Conservation (phyloP, 2,329 filamentous ascomycete genomes). For the Coniochaeta pulveracea region DNA sequence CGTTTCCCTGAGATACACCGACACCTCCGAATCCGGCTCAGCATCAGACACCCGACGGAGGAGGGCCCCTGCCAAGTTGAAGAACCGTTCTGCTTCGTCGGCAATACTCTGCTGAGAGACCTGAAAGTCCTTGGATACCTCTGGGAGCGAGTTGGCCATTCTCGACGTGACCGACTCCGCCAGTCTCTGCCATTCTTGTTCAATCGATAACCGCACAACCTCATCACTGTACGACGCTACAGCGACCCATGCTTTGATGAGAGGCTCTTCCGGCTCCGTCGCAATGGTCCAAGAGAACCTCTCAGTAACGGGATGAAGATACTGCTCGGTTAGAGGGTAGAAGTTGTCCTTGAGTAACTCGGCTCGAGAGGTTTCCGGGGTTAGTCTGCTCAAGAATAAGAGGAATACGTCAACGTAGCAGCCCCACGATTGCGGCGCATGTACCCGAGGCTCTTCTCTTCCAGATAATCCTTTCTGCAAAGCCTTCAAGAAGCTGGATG, state of each 20-base stretch:
- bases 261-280: constrained; percentile 19
- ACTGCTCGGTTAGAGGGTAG: constrained; percentile 43
- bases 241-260: constrained; percentile 36
- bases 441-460: constrained; percentile 62
- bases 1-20: constrained; percentile 6
- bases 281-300: constrained; percentile 23
- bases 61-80: constrained; percentile 41
- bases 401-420: constrained; percentile 58
- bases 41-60: constrained; percentile 20
- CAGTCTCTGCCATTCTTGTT: constrained; percentile 51
- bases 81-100: constrained; percentile 57
- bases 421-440: constrained; percentile 60
- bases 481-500: constrained; percentile 51
- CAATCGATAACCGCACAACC: constrained; percentile 35
- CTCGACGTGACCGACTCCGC: constrained; percentile 49
- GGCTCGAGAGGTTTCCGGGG: constrained; percentile 30
- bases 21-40: constrained; percentile 6
- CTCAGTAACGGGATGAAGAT: constrained; percentile 33
- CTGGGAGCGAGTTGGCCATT: constrained; percentile 66
- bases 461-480: constrained; percentile 60
- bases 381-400: constrained; percentile 35
- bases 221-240: constrained; percentile 27
- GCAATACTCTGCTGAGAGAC: constrained; percentile 60
- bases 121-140: constrained; percentile 67
- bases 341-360: constrained; percentile 36